phyloP scores from a whole-genome alignment of 1,284 basidiomycete species.

The Ganoderma lucidum region DNA sequence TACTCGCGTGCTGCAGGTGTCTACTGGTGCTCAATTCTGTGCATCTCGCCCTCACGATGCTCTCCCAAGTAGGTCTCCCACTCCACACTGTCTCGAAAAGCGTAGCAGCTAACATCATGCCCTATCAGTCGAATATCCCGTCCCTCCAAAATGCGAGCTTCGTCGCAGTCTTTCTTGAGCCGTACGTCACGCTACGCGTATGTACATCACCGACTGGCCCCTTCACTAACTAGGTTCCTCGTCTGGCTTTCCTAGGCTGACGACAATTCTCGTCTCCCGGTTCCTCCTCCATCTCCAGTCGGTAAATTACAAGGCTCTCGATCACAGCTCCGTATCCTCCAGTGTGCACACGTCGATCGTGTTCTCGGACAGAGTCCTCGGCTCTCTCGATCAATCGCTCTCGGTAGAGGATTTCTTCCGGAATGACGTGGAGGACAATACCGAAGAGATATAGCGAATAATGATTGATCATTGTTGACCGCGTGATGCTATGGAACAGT shows the following conservation, averaged over 20 bases:
- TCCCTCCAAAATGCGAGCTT: background rate
- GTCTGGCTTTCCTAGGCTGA: background rate
- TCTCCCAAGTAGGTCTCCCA: background rate
- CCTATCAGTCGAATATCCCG: background rate
- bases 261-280: background rate
- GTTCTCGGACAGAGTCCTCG: background rate
- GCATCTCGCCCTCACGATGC: background rate
- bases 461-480: too few relatives aligned
- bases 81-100: background rate
- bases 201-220: background rate
- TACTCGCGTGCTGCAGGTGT: background rate
- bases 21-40: background rate
- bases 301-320: background rate
- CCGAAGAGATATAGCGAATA: background rate
- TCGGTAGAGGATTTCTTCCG: background rate
- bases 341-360: background rate
- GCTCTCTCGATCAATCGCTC: background rate
- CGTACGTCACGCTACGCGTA: background rate
- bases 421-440: background rate
- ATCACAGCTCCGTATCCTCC: background rate
- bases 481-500: too few relatives aligned
- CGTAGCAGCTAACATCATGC: background rate
- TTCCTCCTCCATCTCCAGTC: slow-evolving; percentile 2
- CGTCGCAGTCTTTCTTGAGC: background rate
- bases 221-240: background rate